Percentiles rank a stretch among this genome's conserved stretches.
Conservation (phyloP, 495 filamentous ascomycete genomes). For the Parmelia sp. region DNA sequence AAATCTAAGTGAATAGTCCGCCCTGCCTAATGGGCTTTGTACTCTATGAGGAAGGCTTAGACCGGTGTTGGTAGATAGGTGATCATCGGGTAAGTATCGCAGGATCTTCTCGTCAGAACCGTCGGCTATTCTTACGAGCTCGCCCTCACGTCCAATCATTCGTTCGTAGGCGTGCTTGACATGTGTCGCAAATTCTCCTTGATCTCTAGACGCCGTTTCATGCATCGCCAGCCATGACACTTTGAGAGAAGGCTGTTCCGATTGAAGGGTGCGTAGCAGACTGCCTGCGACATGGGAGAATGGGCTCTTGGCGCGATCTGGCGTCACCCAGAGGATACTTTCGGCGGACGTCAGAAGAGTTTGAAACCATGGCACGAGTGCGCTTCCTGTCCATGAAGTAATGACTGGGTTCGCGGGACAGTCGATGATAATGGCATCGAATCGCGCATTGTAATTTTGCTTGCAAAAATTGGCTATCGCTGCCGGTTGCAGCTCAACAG, state of each 20-base stretch:
- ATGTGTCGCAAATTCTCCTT: background rate
- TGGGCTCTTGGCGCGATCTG: constrained; percentile 3
- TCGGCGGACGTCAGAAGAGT: constrained; percentile 16
- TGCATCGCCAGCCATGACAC: constrained; percentile 13
- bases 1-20: constrained; percentile 15
- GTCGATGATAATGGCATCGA: constrained; percentile 23
- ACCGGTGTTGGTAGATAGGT: constrained; percentile 19
- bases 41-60: constrained; percentile 2
- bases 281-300: constrained; percentile 18
- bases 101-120: constrained; percentile 7
- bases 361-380: constrained; percentile 23
- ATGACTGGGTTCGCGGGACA: constrained; percentile 17
- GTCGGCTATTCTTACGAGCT: constrained; percentile 9
- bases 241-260: constrained; percentile 24
- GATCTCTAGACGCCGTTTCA: background rate
- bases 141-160: background rate
- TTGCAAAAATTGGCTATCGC: background rate
- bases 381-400: constrained; percentile 21
- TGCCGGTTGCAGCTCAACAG: background rate
- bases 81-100: constrained; percentile 25
- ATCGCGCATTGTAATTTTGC: background rate
- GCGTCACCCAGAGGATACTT: constrained; percentile 24
- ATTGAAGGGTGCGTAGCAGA: constrained; percentile 22
- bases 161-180: background rate
- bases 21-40: constrained; percentile 6